Conservation (phyloP, 2,329 filamentous ascomycete species). For the Phoma sp. region DNA sequence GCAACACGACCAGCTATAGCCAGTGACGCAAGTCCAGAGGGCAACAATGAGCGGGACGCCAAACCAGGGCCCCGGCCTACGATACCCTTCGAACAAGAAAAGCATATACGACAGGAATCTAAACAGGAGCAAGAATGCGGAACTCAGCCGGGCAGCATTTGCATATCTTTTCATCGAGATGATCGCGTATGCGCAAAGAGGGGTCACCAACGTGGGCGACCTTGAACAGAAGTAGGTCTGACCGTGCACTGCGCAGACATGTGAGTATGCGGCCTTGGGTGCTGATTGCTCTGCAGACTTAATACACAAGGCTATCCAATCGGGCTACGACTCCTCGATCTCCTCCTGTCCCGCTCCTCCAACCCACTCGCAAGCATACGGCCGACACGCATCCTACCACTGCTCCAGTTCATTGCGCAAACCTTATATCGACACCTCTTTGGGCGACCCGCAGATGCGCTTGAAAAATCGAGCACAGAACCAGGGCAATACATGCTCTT, state of each 20-base stretch:
- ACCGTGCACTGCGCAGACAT: no score
- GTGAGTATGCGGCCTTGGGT: no score
- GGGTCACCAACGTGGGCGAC: slow-evolving; percentile 91
- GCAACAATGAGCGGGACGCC: slow-evolving; percentile 34
- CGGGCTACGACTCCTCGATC: slow-evolving; percentile 91
- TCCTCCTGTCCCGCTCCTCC: slow-evolving; percentile 76
- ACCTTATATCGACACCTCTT: slow-evolving; percentile 93
- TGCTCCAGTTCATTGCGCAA: slow-evolving; percentile 94
- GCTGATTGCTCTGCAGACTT: slow-evolving; percentile 62
- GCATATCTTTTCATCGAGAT: slow-evolving; percentile 96
- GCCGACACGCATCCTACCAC: slow-evolving; percentile 84
- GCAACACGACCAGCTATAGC: slow-evolving; percentile 2
- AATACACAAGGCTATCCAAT: slow-evolving; percentile 93
- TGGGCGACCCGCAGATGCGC: slow-evolving; percentile 83
- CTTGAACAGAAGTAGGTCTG: slow-evolving; percentile 78
- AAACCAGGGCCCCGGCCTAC: slow-evolving; percentile 62
- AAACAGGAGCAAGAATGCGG: slow-evolving; percentile 84
- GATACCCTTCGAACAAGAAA: slow-evolving; percentile 91
- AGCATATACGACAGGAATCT: slow-evolving; percentile 97
- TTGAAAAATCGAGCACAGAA: slow-evolving; percentile 86
- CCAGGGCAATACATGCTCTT: slow-evolving; percentile 99
- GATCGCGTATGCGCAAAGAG: slow-evolving; percentile 90
- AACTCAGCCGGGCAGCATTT: slow-evolving; percentile 92
- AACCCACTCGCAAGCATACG: slow-evolving; percentile 60
- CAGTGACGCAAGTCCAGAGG: slow-evolving; percentile 18